A percentile compares a stretch with the other conserved stretches of the same genome.
phyloP scores from a whole-genome alignment of 2,329 filamentous ascomycete species.

The Cytospora chrysosperma region DNA sequence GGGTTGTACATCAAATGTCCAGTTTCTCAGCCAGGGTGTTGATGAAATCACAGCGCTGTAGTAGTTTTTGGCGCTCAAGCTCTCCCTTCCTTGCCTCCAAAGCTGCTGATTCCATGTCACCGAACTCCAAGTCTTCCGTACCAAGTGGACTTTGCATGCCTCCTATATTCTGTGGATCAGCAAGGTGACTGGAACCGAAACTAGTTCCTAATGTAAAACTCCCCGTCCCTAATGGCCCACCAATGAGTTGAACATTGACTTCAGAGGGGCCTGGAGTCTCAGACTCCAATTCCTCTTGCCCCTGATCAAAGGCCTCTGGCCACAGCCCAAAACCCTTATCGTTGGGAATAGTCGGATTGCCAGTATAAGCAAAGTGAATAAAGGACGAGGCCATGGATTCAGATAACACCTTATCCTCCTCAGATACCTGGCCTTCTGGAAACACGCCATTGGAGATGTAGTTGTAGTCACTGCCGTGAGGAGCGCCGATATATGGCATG shows the following conservation, averaged over 20 bases:
- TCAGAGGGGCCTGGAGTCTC: neutral
- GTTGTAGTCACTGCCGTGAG: conserved; percentile 31
- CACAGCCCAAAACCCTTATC: conserved; percentile 13
- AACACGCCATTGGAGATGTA: conserved; percentile 31
- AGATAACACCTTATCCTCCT: conserved; percentile 24
- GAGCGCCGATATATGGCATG: conserved; percentile 29
- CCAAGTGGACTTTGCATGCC: conserved; percentile 20
- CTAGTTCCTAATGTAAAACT: neutral
- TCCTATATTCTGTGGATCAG: neutral
- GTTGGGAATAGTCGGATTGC: conserved; percentile 20
- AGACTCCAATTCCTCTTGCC: neutral
- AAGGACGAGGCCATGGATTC: conserved; percentile 25
- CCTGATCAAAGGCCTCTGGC: conserved; percentile 28
- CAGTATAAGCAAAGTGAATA: conserved; percentile 30
- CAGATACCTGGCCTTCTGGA: conserved; percentile 25
- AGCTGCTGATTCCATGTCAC: conserved; percentile 22
- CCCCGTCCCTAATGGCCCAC: conserved; percentile 28
- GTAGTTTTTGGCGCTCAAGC: conserved; percentile 26
- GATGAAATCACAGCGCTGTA: conserved; percentile 28
- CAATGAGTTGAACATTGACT: conserved; percentile 27
- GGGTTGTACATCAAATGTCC: neutral
- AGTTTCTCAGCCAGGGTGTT: conserved; percentile 28
- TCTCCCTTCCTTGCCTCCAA: conserved; percentile 16
- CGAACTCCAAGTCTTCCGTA: conserved; percentile 20
- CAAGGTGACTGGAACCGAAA: neutral